phyloP scores from a whole-genome alignment of 805 yeast genomes.

The Metschnikowia cubensis region DNA sequence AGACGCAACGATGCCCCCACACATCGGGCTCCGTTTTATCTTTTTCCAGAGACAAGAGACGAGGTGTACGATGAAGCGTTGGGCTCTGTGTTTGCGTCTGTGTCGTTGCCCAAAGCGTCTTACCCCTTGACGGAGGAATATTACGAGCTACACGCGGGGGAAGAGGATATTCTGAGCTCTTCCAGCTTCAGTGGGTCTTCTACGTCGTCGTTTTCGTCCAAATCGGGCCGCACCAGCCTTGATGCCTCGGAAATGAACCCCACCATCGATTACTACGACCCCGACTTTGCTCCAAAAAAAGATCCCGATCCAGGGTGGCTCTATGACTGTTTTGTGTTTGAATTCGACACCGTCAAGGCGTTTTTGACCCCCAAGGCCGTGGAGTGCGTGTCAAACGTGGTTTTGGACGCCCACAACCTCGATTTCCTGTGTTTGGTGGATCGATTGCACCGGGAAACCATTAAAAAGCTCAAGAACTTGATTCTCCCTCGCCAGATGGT shows the following conservation, averaged over 20 bases:
- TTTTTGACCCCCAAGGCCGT: slow-evolving; percentile 45
- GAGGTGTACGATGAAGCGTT: slow-evolving; percentile 43
- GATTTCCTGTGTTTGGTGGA: slow-evolving; percentile 56
- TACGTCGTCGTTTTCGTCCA: slow-evolving; percentile 16
- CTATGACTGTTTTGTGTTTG: slow-evolving; percentile 52
- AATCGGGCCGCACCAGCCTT: slow-evolving; percentile 10
- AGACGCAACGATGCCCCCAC: slow-evolving; percentile 75
- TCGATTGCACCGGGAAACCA: slow-evolving; percentile 55
- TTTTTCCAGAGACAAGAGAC: slow-evolving; percentile 49
- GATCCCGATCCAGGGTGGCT: slow-evolving; percentile 39
- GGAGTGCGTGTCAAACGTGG: slow-evolving; percentile 34
- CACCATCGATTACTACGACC: slow-evolving; percentile 24
- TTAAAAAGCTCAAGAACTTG: slow-evolving; percentile 38
- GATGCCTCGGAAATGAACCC: slow-evolving; percentile 19
- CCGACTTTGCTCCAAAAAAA: slow-evolving; percentile 30
- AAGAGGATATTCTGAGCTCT: not conserved
- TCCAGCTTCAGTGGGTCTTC: not conserved
- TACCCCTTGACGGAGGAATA: slow-evolving; percentile 48
- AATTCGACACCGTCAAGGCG: slow-evolving; percentile 48
- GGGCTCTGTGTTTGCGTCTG: slow-evolving; percentile 55
- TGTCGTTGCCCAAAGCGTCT: slow-evolving; percentile 61
- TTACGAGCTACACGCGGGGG: not conserved
- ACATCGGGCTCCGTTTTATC: slow-evolving; percentile 71
- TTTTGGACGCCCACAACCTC: slow-evolving; percentile 30
- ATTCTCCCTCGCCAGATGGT: slow-evolving; percentile 32